phyloP scores from a whole-genome alignment of 2,329 filamentous ascomycete genomes.

The Xylaria sp. region DNA sequence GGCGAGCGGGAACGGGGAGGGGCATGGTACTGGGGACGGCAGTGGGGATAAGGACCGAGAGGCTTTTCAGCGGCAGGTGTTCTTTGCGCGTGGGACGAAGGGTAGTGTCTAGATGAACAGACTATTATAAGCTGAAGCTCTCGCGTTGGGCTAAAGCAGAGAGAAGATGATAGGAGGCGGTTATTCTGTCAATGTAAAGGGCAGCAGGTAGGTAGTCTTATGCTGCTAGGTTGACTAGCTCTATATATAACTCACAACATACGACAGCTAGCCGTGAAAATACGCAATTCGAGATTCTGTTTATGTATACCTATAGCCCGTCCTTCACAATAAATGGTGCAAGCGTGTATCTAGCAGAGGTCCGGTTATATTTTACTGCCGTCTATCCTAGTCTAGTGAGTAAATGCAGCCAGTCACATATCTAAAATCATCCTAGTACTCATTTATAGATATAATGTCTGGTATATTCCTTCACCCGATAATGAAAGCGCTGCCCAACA shows the following conservation, averaged over 20 bases:
- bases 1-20: conserved; percentile 3
- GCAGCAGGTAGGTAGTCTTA: not conserved
- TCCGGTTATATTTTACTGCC: not conserved
- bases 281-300: not conserved
- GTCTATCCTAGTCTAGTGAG: not conserved
- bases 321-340: not conserved
- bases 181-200: not conserved
- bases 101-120: not conserved
- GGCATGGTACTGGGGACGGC: not conserved
- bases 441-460: not conserved
- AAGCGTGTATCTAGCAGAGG: too few species aligned
- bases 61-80: conserved; percentile 55
- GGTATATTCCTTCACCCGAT: conserved; percentile 49
- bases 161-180: not conserved
- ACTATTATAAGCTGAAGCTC: not conserved
- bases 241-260: not conserved
- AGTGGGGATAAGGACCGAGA: conserved; percentile 42
- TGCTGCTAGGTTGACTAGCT: not conserved
- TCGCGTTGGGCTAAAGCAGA: not conserved
- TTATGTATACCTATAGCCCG: not conserved
- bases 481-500: conserved; percentile 77
- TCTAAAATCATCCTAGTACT: not conserved
- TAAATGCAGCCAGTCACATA: not conserved
- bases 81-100: conserved; percentile 60
- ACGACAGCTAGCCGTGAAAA: not conserved